Base-by-base conservation (phyloP, 2,329 filamentous ascomycete species). In the Aphanocladium album region DNA sequence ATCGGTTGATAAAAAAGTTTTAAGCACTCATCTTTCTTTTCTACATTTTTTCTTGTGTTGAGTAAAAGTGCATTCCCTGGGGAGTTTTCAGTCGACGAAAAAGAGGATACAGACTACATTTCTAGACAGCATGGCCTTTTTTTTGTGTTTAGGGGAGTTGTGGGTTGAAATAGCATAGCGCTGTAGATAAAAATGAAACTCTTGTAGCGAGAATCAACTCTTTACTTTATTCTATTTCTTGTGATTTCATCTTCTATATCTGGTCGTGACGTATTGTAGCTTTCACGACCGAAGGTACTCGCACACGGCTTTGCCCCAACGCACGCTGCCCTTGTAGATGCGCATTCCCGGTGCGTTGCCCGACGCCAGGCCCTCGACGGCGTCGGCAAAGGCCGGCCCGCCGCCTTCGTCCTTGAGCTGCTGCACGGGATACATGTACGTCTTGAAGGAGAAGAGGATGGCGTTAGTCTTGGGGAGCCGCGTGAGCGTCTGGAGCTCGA, bases 381-480 rank as follows among this genome's bases (percentile, higher is more conserved):
- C 80, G 41, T 81, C 77, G 0, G 80, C 80, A 17, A 84, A 69
- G 35, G 75, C 68, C 1, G 70, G 71, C 0, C 80, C 81, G 1
- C 77, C 67, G 0, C 79, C 81, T 53, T 84, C 81, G 0, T 68
- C 72, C 64, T 79, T 83, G 65, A 84, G 74, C 3, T 81, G 73
- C 9, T 68, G 62, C 0, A 84, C 62, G 0, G 78, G 76, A 54
- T 82, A 83, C 17, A 83, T 61, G 61, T 82, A 82, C 0, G 81
- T 83, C 70, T 84, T 83, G 73, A 84, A 82, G 11, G 80, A 80
- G 67, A 84, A 84, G 14, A 84, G 66, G 2, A 84, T 68, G 0
- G 78, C 77, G 2, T 68, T 67, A 0, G 77, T 80, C 60, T 73
- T 66, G 0, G 81, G 81, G 8, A 84, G 72, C 1, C 81, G 74